Percentiles rank a stretch among this genome's conserved stretches.
Evolutionary conservation across 1,284 basidiomycete genomes (phyloP).

Genomic region (Athelia sp.): DNA sequence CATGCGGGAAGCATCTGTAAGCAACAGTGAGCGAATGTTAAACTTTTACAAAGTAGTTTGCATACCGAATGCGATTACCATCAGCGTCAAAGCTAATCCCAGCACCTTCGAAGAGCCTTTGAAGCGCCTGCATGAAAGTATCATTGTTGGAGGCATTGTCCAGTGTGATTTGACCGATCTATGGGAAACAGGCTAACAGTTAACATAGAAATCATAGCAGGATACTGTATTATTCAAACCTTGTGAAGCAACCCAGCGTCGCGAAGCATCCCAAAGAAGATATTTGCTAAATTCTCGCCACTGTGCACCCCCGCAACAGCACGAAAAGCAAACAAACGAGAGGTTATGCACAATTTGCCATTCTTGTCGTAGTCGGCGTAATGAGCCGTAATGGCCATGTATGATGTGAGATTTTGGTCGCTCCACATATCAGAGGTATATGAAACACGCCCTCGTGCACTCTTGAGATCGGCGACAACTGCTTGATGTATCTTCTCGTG

Average conservation of each 20-base stretch:
- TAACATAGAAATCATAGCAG: conserved; percentile 6
- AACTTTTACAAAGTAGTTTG: background rate
- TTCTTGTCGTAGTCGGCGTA: too few species aligned
- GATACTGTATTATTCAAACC: conserved; percentile 9
- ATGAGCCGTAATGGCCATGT: too few species aligned
- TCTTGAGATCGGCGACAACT: background rate
- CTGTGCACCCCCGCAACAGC: too few species aligned
- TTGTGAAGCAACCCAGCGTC: conserved; percentile 9
- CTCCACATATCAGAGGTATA: conserved; percentile 15
- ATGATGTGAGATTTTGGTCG: background rate
- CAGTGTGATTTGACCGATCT: conserved; percentile 13
- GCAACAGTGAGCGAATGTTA: too few species aligned
- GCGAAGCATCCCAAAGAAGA: conserved; percentile 12
- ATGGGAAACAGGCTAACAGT: conserved; percentile 5
- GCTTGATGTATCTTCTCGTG: conserved; percentile 13
- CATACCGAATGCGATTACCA: conserved; percentile 6
- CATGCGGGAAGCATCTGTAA: conserved; percentile 27
- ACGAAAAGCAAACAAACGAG: too few species aligned
- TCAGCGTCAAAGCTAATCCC: conserved; percentile 1
- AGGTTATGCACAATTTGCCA: too few species aligned
- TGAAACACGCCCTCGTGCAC: conserved; percentile 12
- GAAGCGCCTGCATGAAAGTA: conserved; percentile 7
- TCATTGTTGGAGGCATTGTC: conserved; percentile 16
- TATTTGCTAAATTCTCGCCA: too few species aligned
- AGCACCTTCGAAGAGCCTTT: background rate